A percentile compares a stretch with the other conserved stretches of the same genome.
These are phyloP conservation scores for Penicillium occitanis DNA, from an alignment of 2,329 filamentous ascomycete genomes.

Conservation along the genomic window DNA sequence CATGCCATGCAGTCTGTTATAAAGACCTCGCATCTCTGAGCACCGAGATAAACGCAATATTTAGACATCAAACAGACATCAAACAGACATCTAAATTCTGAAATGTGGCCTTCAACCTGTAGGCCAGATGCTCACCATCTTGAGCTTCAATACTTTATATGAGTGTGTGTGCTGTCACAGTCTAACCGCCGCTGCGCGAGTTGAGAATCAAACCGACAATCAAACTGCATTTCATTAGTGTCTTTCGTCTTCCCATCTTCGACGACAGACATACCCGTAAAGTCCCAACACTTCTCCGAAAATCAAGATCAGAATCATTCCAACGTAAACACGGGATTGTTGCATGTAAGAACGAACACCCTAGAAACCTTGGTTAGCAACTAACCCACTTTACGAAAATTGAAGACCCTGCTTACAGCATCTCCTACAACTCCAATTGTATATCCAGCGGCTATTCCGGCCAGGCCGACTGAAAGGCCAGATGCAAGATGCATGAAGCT, in stretches of 20 bases:
- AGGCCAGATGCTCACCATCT: neutral
- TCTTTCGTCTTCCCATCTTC: too few species aligned
- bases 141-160: neutral
- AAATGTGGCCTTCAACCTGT: neutral
- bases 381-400: neutral
- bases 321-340: conserved; percentile 93
- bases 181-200: conserved; percentile 57
- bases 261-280: conserved; percentile 69
- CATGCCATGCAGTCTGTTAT: neutral
- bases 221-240: conserved; percentile 49
- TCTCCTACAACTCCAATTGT: conserved; percentile 96
- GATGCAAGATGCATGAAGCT: conserved; percentile 93
- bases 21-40: neutral
- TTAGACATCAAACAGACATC: conserved; percentile 3
- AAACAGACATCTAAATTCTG: neutral
- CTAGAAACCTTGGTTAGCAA: conserved; percentile 33
- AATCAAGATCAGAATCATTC: conserved; percentile 98
- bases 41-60: neutral
- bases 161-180: neutral
- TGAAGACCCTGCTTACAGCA: conserved; percentile 55
- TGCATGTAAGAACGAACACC: conserved; percentile 93
- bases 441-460: conserved; percentile 91
- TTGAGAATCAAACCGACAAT: conserved; percentile 91
- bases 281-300: conserved; percentile 96
- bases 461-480: conserved; percentile 86